These are phyloP conservation scores for Hemisphaericaspora nanyangensis DNA, from an alignment of 805 yeast species.

Conservation along the genomic window DNA sequence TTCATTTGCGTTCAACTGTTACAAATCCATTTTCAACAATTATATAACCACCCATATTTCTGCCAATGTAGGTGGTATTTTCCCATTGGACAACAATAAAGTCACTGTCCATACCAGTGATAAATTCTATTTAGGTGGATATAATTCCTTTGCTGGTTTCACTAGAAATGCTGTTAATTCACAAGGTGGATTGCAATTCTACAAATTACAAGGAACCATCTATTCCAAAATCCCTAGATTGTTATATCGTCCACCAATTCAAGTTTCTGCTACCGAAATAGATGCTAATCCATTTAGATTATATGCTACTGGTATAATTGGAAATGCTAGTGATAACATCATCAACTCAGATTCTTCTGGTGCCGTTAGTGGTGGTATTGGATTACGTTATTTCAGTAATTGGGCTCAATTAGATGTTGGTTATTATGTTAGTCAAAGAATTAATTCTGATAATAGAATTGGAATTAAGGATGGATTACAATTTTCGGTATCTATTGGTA, in stretches of 20 bases:
- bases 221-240: conserved; percentile 54
- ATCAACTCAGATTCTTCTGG: conserved; percentile 18
- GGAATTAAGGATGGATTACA: conserved; percentile 39
- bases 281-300: conserved; percentile 40
- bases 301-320: conserved; percentile 65
- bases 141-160: conserved; percentile 68
- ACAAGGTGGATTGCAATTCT: conserved; percentile 66
- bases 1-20: conserved; percentile 23
- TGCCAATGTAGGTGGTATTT: conserved; percentile 53
- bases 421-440: conserved; percentile 27
- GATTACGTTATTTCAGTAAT: conserved; percentile 33
- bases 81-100: conserved; percentile 25
- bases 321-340: conserved; percentile 43
- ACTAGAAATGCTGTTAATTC: conserved; percentile 65
- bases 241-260: conserved; percentile 19
- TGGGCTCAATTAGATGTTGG: conserved; percentile 43
- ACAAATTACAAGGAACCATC: conserved; percentile 55
- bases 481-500: conserved; percentile 37
- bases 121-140: conserved; percentile 81
- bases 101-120: conserved; percentile 61
- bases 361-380: conserved; percentile 31
- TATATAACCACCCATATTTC: conserved; percentile 48
- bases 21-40: conserved; percentile 42
- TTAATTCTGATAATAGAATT: conserved; percentile 11
- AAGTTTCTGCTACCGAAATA: background rate